Conservation (phyloP, 2,329 filamentous ascomycete species). For the Parascedosporium putredinis region DNA sequence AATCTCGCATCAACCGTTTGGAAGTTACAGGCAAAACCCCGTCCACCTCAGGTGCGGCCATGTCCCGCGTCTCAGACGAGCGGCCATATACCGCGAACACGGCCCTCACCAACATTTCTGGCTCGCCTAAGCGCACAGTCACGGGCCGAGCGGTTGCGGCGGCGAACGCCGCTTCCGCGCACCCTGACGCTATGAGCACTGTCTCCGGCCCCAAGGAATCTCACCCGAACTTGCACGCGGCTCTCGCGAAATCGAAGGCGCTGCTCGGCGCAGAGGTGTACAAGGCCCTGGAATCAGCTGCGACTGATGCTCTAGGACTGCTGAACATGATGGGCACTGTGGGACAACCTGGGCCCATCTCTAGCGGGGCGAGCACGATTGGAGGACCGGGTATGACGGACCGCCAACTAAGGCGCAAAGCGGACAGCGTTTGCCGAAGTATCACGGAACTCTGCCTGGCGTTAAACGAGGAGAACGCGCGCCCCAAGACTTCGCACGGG, state of each 20-base stretch:
- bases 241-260: conserved; percentile 66
- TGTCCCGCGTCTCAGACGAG: conserved; percentile 65
- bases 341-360: conserved; percentile 58
- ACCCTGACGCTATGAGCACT: conserved; percentile 32
- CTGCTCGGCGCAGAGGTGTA: conserved; percentile 64
- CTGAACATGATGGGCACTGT: conserved; percentile 66
- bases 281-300: conserved; percentile 67
- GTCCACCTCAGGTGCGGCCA: conserved; percentile 68
- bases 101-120: conserved; percentile 76
- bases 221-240: conserved; percentile 71
- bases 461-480: conserved; percentile 50
- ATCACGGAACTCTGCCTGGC: conserved; percentile 87
- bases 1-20: conserved; percentile 81
- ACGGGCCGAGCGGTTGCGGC: conserved; percentile 13
- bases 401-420: conserved; percentile 77
- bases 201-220: conserved; percentile 40
- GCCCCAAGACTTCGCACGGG: neutral
- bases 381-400: conserved; percentile 55
- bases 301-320: conserved; percentile 69
- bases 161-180: conserved; percentile 37
- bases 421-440: conserved; percentile 84
- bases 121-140: conserved; percentile 61
- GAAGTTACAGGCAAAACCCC: conserved; percentile 85
- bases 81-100: conserved; percentile 86
- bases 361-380: conserved; percentile 54